A percentile compares a stretch with the other conserved stretches of the same genome.
Conservation (phyloP, 2,329 filamentous ascomycete genomes). For the Clarireedia hainanense region DNA sequence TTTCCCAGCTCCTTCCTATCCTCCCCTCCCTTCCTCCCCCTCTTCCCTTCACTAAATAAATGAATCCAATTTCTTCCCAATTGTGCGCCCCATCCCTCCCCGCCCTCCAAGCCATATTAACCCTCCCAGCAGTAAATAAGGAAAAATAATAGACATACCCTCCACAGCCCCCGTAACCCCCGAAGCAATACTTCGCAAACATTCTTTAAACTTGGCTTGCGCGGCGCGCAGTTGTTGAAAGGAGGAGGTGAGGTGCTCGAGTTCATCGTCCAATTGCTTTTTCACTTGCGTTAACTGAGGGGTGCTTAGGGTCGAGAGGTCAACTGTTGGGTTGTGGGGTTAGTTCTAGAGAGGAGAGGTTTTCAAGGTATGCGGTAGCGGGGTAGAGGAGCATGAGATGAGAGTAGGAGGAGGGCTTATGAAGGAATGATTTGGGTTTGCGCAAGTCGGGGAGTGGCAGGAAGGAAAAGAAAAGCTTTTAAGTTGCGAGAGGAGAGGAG, state of each 20-base stretch:
- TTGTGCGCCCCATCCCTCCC: background rate
- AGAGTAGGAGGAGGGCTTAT: no score
- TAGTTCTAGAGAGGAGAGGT: background rate
- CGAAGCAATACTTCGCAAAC: conserved; percentile 65
- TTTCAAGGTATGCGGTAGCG: background rate
- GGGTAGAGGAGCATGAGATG: background rate
- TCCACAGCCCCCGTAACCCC: conserved; percentile 39
- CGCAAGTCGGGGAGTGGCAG: no score
- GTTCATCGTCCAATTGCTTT: conserved; percentile 91
- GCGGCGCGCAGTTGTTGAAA: conserved; percentile 85
- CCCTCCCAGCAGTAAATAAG: background rate
- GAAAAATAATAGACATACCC: conserved; percentile 21
- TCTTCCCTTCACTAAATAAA: background rate
- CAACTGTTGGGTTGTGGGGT: conserved; percentile 36
- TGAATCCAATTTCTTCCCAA: background rate
- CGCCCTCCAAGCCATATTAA: background rate
- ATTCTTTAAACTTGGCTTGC: conserved; percentile 88
- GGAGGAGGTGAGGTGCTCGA: conserved; percentile 86
- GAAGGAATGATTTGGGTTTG: no score
- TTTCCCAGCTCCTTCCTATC: background rate
- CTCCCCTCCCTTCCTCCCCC: background rate
- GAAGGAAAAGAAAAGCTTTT: no score
- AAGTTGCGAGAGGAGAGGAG: no score
- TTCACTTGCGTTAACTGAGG: conserved; percentile 88
- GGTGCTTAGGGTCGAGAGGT: conserved; percentile 69